Base-by-base conservation (phyloP, 768 basidiomycete genomes). In the Boletus tomentosulus region DNA sequence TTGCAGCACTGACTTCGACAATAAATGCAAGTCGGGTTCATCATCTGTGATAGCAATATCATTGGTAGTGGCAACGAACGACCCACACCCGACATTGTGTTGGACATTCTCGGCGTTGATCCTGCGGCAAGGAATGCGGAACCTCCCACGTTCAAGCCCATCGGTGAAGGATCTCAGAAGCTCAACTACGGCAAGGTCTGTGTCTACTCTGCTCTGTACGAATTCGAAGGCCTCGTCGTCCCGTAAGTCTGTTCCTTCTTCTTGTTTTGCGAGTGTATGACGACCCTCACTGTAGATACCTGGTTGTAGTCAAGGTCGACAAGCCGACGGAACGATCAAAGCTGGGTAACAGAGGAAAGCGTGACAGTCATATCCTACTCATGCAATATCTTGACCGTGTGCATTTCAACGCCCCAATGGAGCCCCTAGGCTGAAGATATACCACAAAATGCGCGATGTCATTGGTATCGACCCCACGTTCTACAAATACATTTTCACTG, bases 401-500 rank as follows among this genome's bases (percentile, higher is more conserved):
- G 6, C 94, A 97, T 68, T 96, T 97, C 64, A 92, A 97, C 67
- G 78, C 85, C 2, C 87, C 94, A 0, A 98, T 97, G 94, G 86
- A 83, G 5, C 94, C 94, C 0, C 71, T 98, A 58, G 94, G 67
- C 74, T 98, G 48, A 93, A 97, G 71, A 85, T 98, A 46, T 96
- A 92, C 64, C 94, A 98, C 70, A 94, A 98, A 70, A 96, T 97
- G 92, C 82, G 93, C 49, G 97, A 98, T 59, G 92, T 96, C 54
- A 96, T 98, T 58, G 94, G 94, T 12, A 94, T 98, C 56, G 93
- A 98, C 64, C 94, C 94, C 1, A 88, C 92, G 6, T 98, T 98
- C 71, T 98, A 98, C 69, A 94, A 98, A 73, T 97, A 97, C 67
- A 88, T 98, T 59, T 96, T 97, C 70, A 96, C 92, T n/a, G 83